Percentiles rank a stretch among this genome's conserved stretches.
phyloP scores from a whole-genome alignment of 495 filamentous ascomycete genomes.

The Bacidia rubella region DNA sequence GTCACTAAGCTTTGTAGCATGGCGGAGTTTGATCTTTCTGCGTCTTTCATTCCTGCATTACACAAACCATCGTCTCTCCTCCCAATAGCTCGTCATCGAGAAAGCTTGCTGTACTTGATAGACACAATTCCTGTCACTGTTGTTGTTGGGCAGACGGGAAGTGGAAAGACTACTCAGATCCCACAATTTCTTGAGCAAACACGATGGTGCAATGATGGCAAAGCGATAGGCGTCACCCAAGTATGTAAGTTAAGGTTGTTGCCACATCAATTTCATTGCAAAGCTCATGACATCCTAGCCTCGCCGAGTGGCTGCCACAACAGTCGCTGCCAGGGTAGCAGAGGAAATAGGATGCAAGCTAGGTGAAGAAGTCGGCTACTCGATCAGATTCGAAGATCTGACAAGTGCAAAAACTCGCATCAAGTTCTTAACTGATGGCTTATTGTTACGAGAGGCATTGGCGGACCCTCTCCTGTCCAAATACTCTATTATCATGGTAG shows the following conservation, averaged over 20 bases:
- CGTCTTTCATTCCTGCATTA: slow-evolving; percentile 58
- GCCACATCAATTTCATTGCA: neutral
- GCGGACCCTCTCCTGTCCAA: slow-evolving; percentile 84
- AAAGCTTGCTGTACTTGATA: slow-evolving; percentile 60
- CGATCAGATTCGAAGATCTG: slow-evolving; percentile 87
- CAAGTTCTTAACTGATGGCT: slow-evolving; percentile 93
- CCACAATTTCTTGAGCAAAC: slow-evolving; percentile 79
- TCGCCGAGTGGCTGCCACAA: slow-evolving; percentile 93
- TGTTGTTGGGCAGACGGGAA: slow-evolving; percentile 77
- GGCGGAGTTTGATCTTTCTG: slow-evolving; percentile 36
- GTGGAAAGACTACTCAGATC: slow-evolving; percentile 80
- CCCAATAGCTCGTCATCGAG: slow-evolving; percentile 62
- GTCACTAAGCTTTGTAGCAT: too few relatives aligned
- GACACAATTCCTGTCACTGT: slow-evolving; percentile 73
- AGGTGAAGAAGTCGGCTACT: slow-evolving; percentile 88
- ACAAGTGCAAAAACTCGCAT: slow-evolving; percentile 81
- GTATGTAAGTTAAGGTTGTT: slow-evolving; percentile 33
- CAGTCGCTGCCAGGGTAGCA: slow-evolving; percentile 83
- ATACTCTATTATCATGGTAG: slow-evolving; percentile 97
- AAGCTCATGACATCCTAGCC: slow-evolving; percentile 40
- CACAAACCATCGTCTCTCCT: slow-evolving; percentile 66
- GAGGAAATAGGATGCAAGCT: slow-evolving; percentile 88
- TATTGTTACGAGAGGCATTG: slow-evolving; percentile 85
- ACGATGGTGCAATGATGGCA: slow-evolving; percentile 79
- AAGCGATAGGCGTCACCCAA: slow-evolving; percentile 82